phyloP scores from a whole-genome alignment of 1,284 basidiomycete species.

The Ganoderma multipileum region DNA sequence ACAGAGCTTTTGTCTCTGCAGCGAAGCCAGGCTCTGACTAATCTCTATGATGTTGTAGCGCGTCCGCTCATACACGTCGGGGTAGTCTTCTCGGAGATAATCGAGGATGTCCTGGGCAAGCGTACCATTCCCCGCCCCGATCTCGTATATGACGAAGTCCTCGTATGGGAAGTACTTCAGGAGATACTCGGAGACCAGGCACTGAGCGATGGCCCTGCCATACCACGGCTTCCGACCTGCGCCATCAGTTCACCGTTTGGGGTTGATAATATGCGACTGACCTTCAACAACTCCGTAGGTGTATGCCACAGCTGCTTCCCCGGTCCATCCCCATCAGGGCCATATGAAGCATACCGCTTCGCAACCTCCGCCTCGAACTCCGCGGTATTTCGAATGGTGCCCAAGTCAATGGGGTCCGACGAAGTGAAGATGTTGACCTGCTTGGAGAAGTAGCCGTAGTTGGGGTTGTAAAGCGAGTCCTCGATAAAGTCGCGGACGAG shows the following conservation, averaged over 20 bases:
- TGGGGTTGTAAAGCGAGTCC: conserved; percentile 95
- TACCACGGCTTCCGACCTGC: conserved; percentile 81
- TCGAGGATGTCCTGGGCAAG: conserved; percentile 89
- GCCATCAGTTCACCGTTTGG: conserved; percentile 24
- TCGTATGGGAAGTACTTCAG: conserved; percentile 95
- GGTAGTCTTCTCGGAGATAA: conserved; percentile 80
- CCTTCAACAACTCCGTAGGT: conserved; percentile 97
- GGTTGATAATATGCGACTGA: conserved; percentile 45
- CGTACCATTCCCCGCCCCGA: conserved; percentile 97
- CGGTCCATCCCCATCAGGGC: conserved; percentile 69
- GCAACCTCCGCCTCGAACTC: conserved; percentile 88
- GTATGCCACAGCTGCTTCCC: conserved; percentile 99
- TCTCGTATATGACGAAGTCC: conserved; percentile 95
- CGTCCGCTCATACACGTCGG: conserved; percentile 92
- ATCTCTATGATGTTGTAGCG: conserved; percentile 96
- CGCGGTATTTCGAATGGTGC: conserved; percentile 65
- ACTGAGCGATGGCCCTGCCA: conserved; percentile 89
- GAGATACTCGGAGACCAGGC: conserved; percentile 90
- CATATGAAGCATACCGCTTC: conserved; percentile 76
- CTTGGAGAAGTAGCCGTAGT: conserved; percentile 97
- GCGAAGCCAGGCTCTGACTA: conserved; percentile 75
- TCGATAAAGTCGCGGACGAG: conserved; percentile 97
- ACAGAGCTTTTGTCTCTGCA: conserved; percentile 71
- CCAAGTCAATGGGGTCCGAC: conserved; percentile 78
- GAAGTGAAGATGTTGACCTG: conserved; percentile 88